Evolutionary conservation across 805 yeast species (phyloP).

Genomic region (Pichia eremophila): DNA sequence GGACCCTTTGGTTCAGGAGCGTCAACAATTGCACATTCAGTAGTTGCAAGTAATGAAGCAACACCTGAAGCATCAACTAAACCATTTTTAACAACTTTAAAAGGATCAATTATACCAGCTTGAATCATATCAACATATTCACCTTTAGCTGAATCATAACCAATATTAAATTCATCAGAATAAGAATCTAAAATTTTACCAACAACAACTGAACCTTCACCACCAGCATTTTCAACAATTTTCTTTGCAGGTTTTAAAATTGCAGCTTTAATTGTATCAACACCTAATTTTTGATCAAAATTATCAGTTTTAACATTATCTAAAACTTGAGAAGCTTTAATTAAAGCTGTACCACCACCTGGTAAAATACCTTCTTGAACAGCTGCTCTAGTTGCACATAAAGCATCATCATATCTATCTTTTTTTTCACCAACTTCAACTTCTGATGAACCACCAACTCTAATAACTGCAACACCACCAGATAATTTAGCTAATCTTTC

Average conservation of each 20-base stretch:
- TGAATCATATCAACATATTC: slow-evolving; percentile 93
- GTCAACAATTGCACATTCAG: slow-evolving; percentile 96
- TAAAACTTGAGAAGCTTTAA: slow-evolving; percentile 78
- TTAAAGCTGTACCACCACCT: slow-evolving; percentile 98
- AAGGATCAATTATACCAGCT: slow-evolving; percentile 96
- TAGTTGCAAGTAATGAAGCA: slow-evolving; percentile 92
- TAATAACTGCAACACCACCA: slow-evolving; percentile 97
- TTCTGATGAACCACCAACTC: slow-evolving; percentile 96
- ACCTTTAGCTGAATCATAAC: slow-evolving; percentile 89
- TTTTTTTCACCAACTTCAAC: slow-evolving; percentile 99
- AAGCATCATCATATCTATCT: slow-evolving; percentile 97
- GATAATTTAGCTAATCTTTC: slow-evolving; percentile 95
- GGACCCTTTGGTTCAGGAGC: slow-evolving; percentile 74
- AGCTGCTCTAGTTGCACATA: slow-evolving; percentile 98
- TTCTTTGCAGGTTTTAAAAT: slow-evolving; percentile 92
- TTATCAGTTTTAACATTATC: slow-evolving; percentile 66
- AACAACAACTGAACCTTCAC: slow-evolving; percentile 93
- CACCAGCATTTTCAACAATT: slow-evolving; percentile 94
- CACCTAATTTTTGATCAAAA: slow-evolving; percentile 96
- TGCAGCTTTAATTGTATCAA: slow-evolving; percentile 84
- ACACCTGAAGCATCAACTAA: slow-evolving; percentile 95
- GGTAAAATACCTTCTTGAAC: slow-evolving; percentile 98
- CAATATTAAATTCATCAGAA: slow-evolving; percentile 71
- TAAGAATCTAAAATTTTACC: slow-evolving; percentile 65
- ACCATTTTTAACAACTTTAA: slow-evolving; percentile 95